A percentile compares a stretch with the other conserved stretches of the same genome.
phyloP scores from a whole-genome alignment of 2,329 filamentous ascomycete genomes.

The Penicillium sp. region DNA sequence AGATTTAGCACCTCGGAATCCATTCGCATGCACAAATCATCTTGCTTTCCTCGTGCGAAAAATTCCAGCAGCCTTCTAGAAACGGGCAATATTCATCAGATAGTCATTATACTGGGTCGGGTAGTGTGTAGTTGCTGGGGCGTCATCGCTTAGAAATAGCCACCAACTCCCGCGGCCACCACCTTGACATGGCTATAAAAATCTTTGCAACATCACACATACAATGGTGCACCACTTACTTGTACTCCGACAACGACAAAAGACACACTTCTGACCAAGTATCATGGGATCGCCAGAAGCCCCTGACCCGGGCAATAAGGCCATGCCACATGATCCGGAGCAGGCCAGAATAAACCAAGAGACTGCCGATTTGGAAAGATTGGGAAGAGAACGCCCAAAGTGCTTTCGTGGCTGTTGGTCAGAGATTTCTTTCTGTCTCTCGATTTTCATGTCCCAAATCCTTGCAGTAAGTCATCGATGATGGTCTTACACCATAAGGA shows the following conservation, averaged over 20 bases:
- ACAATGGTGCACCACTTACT: not conserved
- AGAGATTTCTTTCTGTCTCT: slow-evolving; percentile 57
- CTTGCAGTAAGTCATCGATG: slow-evolving; percentile 42
- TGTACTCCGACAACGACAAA: not conserved
- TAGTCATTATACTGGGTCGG: not conserved
- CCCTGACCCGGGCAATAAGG: not conserved
- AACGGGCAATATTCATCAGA: slow-evolving; percentile 1
- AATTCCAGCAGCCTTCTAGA: not conserved
- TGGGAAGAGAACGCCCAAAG: slow-evolving; percentile 55
- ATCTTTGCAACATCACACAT: not conserved
- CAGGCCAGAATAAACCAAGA: slow-evolving; percentile 2
- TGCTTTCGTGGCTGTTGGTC: slow-evolving; percentile 46
- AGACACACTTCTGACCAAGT: not conserved
- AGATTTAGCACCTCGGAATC: not conserved
- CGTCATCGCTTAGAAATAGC: slow-evolving; percentile 9
- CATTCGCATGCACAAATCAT: slow-evolving; percentile 1
- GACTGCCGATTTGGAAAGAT: slow-evolving; percentile 44
- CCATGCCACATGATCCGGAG: not conserved
- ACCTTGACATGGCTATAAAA: not conserved
- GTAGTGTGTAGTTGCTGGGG: not conserved
- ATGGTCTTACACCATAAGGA: not conserved
- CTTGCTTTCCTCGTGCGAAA: not conserved
- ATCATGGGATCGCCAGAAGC: slow-evolving; percentile 1
- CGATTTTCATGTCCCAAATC: slow-evolving; percentile 55
- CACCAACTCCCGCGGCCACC: not conserved